Base-by-base conservation (phyloP, 495 filamentous ascomycete species). In the Podospora bellae-mahoneyi region DNA sequence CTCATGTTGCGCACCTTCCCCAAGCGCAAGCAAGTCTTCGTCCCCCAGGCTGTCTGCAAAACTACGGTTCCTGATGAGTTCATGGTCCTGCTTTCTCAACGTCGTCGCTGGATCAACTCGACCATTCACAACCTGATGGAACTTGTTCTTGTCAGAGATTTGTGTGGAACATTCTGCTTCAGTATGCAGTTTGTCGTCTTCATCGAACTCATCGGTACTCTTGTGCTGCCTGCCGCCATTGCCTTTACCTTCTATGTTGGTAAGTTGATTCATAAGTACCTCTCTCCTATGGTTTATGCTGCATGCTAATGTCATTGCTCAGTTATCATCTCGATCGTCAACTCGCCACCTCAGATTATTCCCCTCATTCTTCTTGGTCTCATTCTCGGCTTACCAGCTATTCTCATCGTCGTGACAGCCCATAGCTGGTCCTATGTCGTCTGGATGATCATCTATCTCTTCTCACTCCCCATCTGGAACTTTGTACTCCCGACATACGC, bases 111-210 rank as follows among this genome's bases (percentile, higher is more conserved):
- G 96, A 99, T 99, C 80, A 99, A 99, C 86, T 96, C 92, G 79
- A 99, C 96, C 1, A 92, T 99, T 53, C 96, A 99, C 82, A 99
- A 99, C 73, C 83, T 98, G 57, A 96, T 99, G 89, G 96, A 99
- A 78, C 87, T 99, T 20, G 91, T 97, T 30, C 87, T 98, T 5
- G 96, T 99, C 28, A 86, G 93, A 62, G 96, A 99, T 82, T 86
- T 99, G 5, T 99, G 96, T 75, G 96, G 96, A 61, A 99, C 96
- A 0, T 99, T 99, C 82, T 99, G 96, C 84, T 99, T 99, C 84
- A 96, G 91, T 80, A 99, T 99, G 96, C 96, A 99, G 78, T 98
- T 98, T 75, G 90, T 98, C 64, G 90, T 99, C 66, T 96, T 93
- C 78, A 93, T 99, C 74, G 95, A 99, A 76, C 84, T 99, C 57